These are phyloP conservation scores for Croton laevigatus DNA, from an alignment of 441 rosid species.

Conservation along the genomic window DNA sequence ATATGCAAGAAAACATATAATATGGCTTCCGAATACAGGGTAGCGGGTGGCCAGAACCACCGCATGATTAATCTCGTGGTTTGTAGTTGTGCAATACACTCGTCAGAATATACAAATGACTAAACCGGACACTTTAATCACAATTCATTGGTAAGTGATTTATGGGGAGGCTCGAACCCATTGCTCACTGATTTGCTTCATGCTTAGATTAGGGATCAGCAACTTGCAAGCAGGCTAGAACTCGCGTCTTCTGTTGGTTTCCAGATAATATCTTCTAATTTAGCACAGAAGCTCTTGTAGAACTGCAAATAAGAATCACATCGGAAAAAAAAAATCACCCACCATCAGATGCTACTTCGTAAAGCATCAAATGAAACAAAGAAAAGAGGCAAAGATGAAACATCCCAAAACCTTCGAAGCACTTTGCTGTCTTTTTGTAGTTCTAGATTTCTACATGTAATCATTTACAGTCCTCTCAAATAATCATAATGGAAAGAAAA, in stretches of 20 bases:
- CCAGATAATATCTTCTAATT: conserved; percentile 81
- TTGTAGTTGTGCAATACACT: neutral
- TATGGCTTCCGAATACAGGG: neutral
- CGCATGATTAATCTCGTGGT: neutral
- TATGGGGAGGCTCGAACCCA: neutral
- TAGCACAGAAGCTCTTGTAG: conserved; percentile 73
- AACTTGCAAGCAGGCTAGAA: conserved; percentile 43
- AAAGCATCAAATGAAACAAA: neutral
- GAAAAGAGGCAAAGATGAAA: neutral
- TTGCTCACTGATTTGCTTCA: conserved; percentile 27
- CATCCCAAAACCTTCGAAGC: neutral
- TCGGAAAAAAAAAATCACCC: neutral
- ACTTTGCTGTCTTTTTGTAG: neutral
- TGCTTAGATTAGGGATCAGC: conserved; percentile 40
- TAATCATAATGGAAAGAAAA: neutral
- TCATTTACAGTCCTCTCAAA: neutral
- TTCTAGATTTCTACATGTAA: neutral
- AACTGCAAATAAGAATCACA: conserved; percentile 42
- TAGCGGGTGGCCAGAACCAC: neutral
- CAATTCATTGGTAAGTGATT: neutral
- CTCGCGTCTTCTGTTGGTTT: conserved; percentile 49
- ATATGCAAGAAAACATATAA: neutral
- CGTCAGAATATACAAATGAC: neutral
- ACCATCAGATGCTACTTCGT: neutral
- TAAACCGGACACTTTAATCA: neutral